Evolutionary conservation across 768 basidiomycete genomes (phyloP), one percentile per base, ranked within the genome.

Genomic region (Trametes meyenii): DNA sequence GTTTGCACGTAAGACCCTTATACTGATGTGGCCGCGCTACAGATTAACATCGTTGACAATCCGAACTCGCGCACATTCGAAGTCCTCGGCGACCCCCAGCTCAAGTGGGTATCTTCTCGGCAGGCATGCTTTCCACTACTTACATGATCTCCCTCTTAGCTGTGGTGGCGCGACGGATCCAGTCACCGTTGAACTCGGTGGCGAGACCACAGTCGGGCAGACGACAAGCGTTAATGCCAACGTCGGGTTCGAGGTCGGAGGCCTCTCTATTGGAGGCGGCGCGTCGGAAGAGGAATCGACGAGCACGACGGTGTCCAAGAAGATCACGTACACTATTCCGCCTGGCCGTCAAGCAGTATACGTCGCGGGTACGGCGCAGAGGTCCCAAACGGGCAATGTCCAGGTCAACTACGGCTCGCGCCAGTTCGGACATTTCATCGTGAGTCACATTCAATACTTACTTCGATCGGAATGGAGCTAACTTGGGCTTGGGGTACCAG

Each of bases 81-180:
- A 10, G 49, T 54, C 36, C 60, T 61, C 60, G 60, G 60, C 29
- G 53, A 61, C 53, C 60, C 60, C 29, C 53, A 55, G 49, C 53
- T 61, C 13, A 61, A 61, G 58, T 60, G 24, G 29, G 58, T n/a
- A 13, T 3, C 21, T 29, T 1, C 19, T 12, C 1, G 8, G 0
- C n/a, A 4, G 0, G 1, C 12, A n/a, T 12, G 19, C 23, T 14
- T 7, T 1, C 6, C 8, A 11, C 33, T 17, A 21, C 33, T 55
- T 5, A 48, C 33, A 16, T 14, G 29, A 33, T 23, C 10, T 39
- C 1, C 33, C 8, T 23, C 23, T 16, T 23, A 58, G 57, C 52
- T 60, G 59, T 46, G 52, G 52, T 23, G 59, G 59, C 23, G 36
- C 29, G 11, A n/a, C 52, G 2, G 52, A 50, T n/a, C 36, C 36